Percentiles rank a stretch among this genome's conserved stretches.
phyloP scores from a whole-genome alignment of 179 eudicot species.

The Patellifolia procumbens region DNA sequence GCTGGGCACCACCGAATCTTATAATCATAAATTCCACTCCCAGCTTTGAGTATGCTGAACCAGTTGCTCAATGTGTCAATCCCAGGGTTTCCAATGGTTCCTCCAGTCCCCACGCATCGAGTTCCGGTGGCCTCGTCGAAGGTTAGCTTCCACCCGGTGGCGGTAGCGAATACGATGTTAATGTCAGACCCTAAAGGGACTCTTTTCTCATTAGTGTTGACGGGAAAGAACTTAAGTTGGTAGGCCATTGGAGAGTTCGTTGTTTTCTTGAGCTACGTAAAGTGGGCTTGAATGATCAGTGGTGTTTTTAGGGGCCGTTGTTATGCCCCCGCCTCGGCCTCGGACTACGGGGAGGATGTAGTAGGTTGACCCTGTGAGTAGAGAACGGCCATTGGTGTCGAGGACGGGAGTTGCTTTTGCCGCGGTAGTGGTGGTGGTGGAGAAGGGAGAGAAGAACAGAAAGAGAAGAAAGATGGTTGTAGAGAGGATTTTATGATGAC shows the following conservation, averaged over 20 bases:
- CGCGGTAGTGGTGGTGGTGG: background rate
- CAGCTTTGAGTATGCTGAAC: slow-evolving; percentile 38
- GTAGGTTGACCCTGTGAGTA: slow-evolving; percentile 5
- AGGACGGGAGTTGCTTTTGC: background rate
- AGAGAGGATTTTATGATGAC: background rate
- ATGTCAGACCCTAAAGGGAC: background rate
- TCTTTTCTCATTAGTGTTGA: background rate
- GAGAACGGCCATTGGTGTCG: slow-evolving; percentile 21
- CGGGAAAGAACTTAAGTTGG: background rate
- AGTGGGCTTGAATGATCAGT: slow-evolving; percentile 28
- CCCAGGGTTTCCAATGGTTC: slow-evolving; percentile 39
- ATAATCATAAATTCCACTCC: slow-evolving; percentile 21
- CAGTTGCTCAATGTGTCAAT: slow-evolving; percentile 31
- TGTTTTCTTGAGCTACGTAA: slow-evolving; percentile 25
- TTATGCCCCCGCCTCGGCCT: slow-evolving; percentile 38
- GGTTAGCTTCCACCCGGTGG: slow-evolving; percentile 28
- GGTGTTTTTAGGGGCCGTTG: slow-evolving; percentile 17
- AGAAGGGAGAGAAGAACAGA: background rate
- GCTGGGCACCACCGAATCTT: slow-evolving; percentile 39
- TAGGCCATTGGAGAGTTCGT: slow-evolving; percentile 13
- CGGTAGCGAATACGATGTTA: slow-evolving; percentile 22
- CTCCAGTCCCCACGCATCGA: slow-evolving; percentile 34
- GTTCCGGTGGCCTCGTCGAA: slow-evolving; percentile 20
- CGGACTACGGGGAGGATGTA: slow-evolving; percentile 17
- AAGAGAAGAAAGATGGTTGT: slow-evolving; percentile 17